Evolutionary conservation across 441 rosid genomes (phyloP), one percentile per base, ranked within the genome.

Genomic region (Erodium texanum): DNA sequence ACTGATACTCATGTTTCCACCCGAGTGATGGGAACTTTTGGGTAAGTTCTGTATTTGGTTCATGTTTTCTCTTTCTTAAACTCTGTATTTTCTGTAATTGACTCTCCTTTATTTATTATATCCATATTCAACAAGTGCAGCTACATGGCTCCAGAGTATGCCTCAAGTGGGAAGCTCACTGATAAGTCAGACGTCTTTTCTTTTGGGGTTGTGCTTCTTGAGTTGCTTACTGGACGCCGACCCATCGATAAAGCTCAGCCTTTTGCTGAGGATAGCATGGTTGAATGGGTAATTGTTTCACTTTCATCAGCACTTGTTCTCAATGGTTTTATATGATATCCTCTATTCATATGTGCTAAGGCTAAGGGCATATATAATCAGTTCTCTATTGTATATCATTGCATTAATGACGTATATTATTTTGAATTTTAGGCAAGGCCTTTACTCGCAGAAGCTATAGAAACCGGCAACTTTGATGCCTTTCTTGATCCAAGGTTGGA

Each of bases 141-240:
- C 72, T 93, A 93, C 73, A 66, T 94, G 75, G 97, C 99, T 78
- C 99, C 99, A 0, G 99, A 94, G 73, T 94, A 94, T 32, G 99
- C 97, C 77, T 78, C 99, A 16, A 92, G 96, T 59, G 99, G 99
- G 72, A 94, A 94, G 74, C 86, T 94, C 63, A 81, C 97, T 0
- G 99, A 94, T 6, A 94, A 94, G 71, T 91, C 99, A 0, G 99
- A 94, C 18, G 97, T 94, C 62, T 94, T 89, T 86, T 94, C 99
- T 23, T 94, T 80, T 48, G 99, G 99, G 5, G 85, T 94, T 78
- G 86, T 94, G 84, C 96, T 94, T 68, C 84, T 94, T 83, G 99
- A 94, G 85, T 75, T 93, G 73, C 87, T 93, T 8, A 91, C 96
- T 2, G 97, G 99, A 0, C 87, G 85, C 9, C 81, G 81, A 0